These are phyloP conservation scores for Grifola frondosa DNA, from an alignment of 1,284 basidiomycete genomes.

Conservation along the genomic window DNA sequence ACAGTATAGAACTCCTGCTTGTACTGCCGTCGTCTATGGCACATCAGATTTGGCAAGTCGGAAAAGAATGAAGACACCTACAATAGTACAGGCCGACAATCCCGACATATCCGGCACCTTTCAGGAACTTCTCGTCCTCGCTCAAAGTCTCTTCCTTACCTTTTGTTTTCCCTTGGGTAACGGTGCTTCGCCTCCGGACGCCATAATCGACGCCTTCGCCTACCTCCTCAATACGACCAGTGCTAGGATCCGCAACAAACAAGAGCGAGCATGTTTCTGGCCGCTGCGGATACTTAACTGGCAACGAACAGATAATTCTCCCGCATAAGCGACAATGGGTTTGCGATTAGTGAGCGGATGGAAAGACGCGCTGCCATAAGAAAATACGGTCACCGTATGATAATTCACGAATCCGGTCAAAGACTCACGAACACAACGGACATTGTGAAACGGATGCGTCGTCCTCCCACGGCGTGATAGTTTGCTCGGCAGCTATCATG, in stretches of 20 bases:
- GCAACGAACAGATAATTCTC: constrained; percentile 88
- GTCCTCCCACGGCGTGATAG: constrained; percentile 94
- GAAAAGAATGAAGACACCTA: constrained; percentile 26
- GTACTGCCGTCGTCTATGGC: constrained; percentile 74
- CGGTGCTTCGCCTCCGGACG: constrained; percentile 48
- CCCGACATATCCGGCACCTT: constrained; percentile 79
- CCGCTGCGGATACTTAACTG: constrained; percentile 72
- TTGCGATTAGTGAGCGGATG: constrained; percentile 90
- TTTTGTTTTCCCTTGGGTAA: constrained; percentile 29
- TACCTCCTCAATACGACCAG: constrained; percentile 79
- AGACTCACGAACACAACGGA: constrained; percentile 79
- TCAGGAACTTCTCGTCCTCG: constrained; percentile 77
- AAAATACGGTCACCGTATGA: constrained; percentile 2
- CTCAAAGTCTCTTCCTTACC: constrained; percentile 44
- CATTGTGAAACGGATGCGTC: constrained; percentile 78
- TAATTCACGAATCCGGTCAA: not conserved
- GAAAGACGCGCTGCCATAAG: constrained; percentile 65
- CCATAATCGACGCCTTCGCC: constrained; percentile 87
- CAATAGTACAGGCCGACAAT: constrained; percentile 79
- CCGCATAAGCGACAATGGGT: constrained; percentile 95
- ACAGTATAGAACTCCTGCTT: constrained; percentile 63
- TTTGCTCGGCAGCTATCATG: constrained; percentile 76
- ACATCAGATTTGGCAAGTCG: not conserved
- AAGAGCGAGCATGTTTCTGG: constrained; percentile 72
- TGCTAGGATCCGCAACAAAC: constrained; percentile 77